These are phyloP conservation scores for Gremmenia infestans DNA, from an alignment of 2,329 filamentous ascomycete species.

Conservation along the genomic window DNA sequence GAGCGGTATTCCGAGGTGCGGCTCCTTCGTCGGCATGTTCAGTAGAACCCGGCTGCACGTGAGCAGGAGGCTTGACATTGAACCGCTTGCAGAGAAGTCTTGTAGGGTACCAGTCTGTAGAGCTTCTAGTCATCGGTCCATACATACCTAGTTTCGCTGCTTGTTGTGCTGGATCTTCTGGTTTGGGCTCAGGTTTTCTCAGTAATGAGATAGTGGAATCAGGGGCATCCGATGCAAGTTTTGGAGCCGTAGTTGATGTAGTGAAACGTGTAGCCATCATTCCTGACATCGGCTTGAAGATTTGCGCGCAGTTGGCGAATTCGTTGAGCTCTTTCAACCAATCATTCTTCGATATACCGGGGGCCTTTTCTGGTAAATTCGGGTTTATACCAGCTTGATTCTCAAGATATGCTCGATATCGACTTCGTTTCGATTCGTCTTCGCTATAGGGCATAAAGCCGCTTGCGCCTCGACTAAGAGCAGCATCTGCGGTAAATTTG, in stretches of 20 bases:
- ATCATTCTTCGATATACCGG: slow-evolving; percentile 55
- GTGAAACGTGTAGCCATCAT: slow-evolving; percentile 94
- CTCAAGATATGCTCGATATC: slow-evolving; percentile 80
- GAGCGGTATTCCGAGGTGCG: slow-evolving; percentile 20
- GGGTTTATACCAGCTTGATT: slow-evolving; percentile 60
- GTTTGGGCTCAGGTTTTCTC: slow-evolving; percentile 47
- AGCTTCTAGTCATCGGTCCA: slow-evolving; percentile 74
- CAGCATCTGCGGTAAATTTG: slow-evolving; percentile 61
- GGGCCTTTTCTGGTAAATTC: slow-evolving; percentile 47
- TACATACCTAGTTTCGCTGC: slow-evolving; percentile 92
- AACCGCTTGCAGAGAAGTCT: slow-evolving; percentile 91
- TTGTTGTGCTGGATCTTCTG: slow-evolving; percentile 73
- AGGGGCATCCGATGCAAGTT: slow-evolving; percentile 35
- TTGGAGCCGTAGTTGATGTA: slow-evolving; percentile 51
- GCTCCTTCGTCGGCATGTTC: slow-evolving; percentile 30
- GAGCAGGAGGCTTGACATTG: slow-evolving; percentile 71
- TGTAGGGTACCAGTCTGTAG: slow-evolving; percentile 70
- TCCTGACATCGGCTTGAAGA: slow-evolving; percentile 89
- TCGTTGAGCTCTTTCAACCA: slow-evolving; percentile 76
- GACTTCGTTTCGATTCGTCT: slow-evolving; percentile 69
- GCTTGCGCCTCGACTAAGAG: slow-evolving; percentile 57
- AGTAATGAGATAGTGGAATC: slow-evolving; percentile 38
- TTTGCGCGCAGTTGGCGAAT: slow-evolving; percentile 63
- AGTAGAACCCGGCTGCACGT: slow-evolving; percentile 52
- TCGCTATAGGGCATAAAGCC: slow-evolving; percentile 82